Percentiles rank a stretch among this genome's conserved stretches.
phyloP scores from a whole-genome alignment of 192 early-diverging fungal species.

The Endogone sp. region DNA sequence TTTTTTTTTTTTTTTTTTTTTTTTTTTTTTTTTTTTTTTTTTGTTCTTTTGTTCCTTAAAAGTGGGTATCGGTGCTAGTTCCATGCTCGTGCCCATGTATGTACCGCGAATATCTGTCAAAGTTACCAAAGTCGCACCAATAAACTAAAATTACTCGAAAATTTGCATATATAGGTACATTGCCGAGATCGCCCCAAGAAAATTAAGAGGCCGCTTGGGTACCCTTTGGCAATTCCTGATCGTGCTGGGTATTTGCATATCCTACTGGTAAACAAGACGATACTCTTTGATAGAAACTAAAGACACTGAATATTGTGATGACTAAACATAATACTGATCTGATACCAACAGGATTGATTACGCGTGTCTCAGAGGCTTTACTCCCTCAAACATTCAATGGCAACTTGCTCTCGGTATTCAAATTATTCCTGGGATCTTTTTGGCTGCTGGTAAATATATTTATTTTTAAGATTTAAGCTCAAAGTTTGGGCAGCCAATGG shows the following conservation, averaged over 20 bases:
- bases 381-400: conserved; percentile 12
- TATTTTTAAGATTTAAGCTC: no score
- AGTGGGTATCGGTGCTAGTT: not conserved
- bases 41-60: no score
- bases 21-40: no score
- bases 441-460: conserved; percentile 6
- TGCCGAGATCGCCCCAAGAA: not conserved
- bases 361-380: conserved; percentile 7
- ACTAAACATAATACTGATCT: no score
- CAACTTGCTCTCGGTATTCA: conserved; percentile 23
- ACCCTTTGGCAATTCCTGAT: conserved; percentile 15
- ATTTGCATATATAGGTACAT: not conserved
- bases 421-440: conserved; percentile 11
- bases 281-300: conserved; percentile 44
- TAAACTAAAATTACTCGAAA: no score
- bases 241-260: conserved; percentile 37
- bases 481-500: not conserved
- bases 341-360: conserved; percentile 18
- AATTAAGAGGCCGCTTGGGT: not conserved
- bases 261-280: conserved; percentile 65
- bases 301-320: no score
- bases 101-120: no score
- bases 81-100: not conserved
- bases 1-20: no score
- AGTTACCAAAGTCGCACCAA: no score